Conservation (phyloP, 2,329 filamentous ascomycete genomes). For the Zelopaecilomyces penicillatus region DNA sequence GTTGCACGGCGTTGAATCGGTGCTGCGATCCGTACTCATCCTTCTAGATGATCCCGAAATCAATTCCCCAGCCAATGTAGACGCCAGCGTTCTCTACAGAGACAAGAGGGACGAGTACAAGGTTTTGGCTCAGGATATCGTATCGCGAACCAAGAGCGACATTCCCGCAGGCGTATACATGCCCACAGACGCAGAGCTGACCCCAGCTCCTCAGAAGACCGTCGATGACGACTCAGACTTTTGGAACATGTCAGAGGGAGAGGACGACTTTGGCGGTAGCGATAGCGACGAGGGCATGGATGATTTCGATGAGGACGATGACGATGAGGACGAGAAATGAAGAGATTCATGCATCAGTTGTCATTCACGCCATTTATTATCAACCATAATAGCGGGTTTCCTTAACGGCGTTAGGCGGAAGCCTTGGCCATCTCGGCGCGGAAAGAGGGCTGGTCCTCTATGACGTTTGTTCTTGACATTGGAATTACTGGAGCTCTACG, state of each 20-base stretch:
- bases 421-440: slow-evolving; percentile 1
- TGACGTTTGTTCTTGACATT: slow-evolving; percentile 5
- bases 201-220: slow-evolving; percentile 50
- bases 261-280: slow-evolving; percentile 70
- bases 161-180: slow-evolving; percentile 74
- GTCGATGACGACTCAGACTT: slow-evolving; percentile 69
- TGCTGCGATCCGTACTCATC: slow-evolving; percentile 84
- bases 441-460: slow-evolving; percentile 3
- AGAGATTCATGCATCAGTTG: background rate
- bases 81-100: slow-evolving; percentile 79
- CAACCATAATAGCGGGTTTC: slow-evolving; percentile 4
- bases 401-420: slow-evolving; percentile 8
- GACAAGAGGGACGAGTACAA: slow-evolving; percentile 65
- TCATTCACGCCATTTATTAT: background rate
- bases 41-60: slow-evolving; percentile 92
- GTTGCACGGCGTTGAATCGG: slow-evolving; percentile 87
- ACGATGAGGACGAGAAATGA: slow-evolving; percentile 42
- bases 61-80: slow-evolving; percentile 88
- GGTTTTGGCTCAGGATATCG: slow-evolving; percentile 56
- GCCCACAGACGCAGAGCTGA: slow-evolving; percentile 63
- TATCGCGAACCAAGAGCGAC: slow-evolving; percentile 66
- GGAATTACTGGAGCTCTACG: slow-evolving; percentile 2
- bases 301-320: slow-evolving; percentile 51
- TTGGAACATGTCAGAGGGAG: slow-evolving; percentile 69
- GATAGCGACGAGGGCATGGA: slow-evolving; percentile 58